Base-by-base conservation (phyloP, 805 yeast genomes). In the Alloascoidea africana region DNA sequence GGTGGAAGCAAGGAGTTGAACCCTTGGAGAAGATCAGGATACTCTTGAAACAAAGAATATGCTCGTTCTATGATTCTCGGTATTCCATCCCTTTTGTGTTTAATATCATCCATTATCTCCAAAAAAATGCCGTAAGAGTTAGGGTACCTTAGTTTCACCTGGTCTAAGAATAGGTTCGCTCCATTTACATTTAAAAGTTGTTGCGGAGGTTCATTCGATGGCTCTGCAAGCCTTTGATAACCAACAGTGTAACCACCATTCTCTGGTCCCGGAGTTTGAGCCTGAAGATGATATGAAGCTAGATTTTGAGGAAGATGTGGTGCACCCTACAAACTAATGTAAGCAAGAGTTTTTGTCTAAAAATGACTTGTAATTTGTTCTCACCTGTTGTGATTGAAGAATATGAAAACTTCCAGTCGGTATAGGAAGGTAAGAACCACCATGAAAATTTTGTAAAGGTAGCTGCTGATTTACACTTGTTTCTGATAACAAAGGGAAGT, bases 1-100 rank as follows among this genome's bases (percentile, higher is more conserved):
- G 94, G 95, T 1, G 99, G 99, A 46, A 91, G 66, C 54, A 91
- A 91, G 1, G 99, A 89, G 61, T 91, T 91, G 60, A 91, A 93
- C 0, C 99, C 98, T 59, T 91, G 97, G 44, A 91, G 89, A 51
- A 91, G 66, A 44, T 68, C 17, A 13, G 36, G 36, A 23, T 23
- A n/a, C n/a, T n/a, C 30, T 23, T n/a, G 8, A 23, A 23, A 23
- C 13, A 23, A n/a, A 23, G 30, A 8, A 23, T 8, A 23, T 23
- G n/a, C 30, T 23, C 30, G 30, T 23, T 23, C 30, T 23, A 23
- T 23, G n/a, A 23, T n/a, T 8, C 30, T n/a, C 30, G 30, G 30
- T 8, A n/a, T 23, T 8, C n/a, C 30, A 23, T 8, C n/a, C 8
- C 13, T n/a, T 8, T 23, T 8, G n/a, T n/a, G 8, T n/a, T 23